Evolutionary conservation across 2,329 filamentous ascomycete species (phyloP), one percentile per base, ranked within the genome.

Genomic region (Daldinia sp.): DNA sequence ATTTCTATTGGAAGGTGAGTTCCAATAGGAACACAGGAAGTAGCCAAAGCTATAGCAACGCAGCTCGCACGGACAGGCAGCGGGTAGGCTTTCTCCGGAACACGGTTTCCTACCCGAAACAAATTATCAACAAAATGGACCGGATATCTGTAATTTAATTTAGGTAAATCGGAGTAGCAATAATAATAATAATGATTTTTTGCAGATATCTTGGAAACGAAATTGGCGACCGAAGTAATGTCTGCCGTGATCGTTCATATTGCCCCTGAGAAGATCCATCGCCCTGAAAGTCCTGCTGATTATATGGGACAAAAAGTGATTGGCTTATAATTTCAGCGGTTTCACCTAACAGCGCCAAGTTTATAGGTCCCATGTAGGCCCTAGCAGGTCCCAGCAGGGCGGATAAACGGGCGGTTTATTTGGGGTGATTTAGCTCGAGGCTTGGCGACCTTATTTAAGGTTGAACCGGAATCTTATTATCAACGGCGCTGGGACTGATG

Each of bases 381-480:
- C 60, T 23, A 56, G 19, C 23, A 35, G 8, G 32, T 43, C 23
- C 21, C 17, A 30, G 25, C 25, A 29, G 30, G 13, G 49, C 6
- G 59, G 59, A 54, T 25, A 27, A 21, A 58, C 6, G 53, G 48
- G 39, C 17, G 41, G 17, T 25, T 58, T 13, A 47, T 51, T 55
- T 56, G 37, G 51, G 39, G 23, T 39, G 35, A 30, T 45, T 29
- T n/a, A n/a, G n/a, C n/a, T n/a, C n/a, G n/a, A n/a, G n/a, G n/a
- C 58, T 45, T 55, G 50, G 58, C 57, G 23, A 30, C 32, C 25
- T 27, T 52, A 52, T 58, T 56, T 48, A 32, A 37, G 45, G 51
- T 52, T 25, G 52, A 61, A n/a, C 52, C 52, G 32, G 23, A 43
- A 37, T 29, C 15, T 4, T 17, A 8, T 49, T 19, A 19, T 23